A percentile compares a stretch with the other conserved stretches of the same genome.
Conservation (phyloP, 345 rosid genomes). For the Erucastrum elatum region DNA sequence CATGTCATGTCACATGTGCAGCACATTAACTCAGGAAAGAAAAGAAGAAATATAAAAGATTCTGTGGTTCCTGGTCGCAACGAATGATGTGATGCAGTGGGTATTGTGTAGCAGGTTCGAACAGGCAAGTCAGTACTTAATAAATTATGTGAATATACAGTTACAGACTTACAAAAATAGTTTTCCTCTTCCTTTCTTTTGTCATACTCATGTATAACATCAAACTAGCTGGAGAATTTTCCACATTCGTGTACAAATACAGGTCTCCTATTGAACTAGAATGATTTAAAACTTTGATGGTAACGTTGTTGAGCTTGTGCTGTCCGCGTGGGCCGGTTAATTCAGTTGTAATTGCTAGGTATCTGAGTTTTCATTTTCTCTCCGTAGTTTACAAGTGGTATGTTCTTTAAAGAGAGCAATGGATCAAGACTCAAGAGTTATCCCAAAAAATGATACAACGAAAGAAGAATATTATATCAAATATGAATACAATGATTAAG, state of each 20-base stretch:
- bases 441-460: not conserved
- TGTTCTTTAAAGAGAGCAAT: not conserved
- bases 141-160: not conserved
- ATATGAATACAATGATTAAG: no score
- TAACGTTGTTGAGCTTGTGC: not conserved
- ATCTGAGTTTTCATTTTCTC: not conserved
- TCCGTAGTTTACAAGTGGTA: no score
- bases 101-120: constrained; percentile 15
- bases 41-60: not conserved
- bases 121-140: not conserved
- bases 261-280: not conserved
- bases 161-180: not conserved
- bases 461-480: no score
- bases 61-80: not conserved
- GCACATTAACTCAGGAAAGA: not conserved
- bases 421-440: not conserved
- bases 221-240: not conserved
- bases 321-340: not conserved
- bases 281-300: not conserved
- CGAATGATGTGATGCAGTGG: constrained; percentile 12
- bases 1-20: constrained; percentile 14
- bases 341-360: not conserved
- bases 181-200: not conserved
- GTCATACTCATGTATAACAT: not conserved
- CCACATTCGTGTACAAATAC: not conserved